These are phyloP conservation scores for Arxiozyma bovina DNA, from an alignment of 1,139 yeast species.

Conservation along the genomic window DNA sequence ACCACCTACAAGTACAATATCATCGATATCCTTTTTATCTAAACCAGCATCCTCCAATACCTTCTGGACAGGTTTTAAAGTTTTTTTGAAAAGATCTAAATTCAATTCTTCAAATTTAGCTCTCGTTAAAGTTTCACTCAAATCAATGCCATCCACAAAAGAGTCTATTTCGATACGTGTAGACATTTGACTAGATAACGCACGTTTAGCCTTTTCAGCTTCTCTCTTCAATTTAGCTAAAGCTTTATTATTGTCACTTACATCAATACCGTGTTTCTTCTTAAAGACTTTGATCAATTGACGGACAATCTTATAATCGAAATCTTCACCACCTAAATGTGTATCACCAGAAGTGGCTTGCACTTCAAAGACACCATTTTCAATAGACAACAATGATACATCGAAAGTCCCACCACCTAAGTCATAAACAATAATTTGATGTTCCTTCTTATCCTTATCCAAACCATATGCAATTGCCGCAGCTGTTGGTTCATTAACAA, in stretches of 20 bases:
- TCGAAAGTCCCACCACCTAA: constrained; percentile 97
- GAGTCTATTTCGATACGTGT: constrained; percentile 90
- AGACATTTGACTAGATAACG: constrained; percentile 71
- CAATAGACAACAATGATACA: constrained; percentile 79
- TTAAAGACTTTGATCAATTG: constrained; percentile 79
- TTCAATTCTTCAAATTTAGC: constrained; percentile 94
- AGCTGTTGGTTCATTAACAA: constrained; percentile 93
- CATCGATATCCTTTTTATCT: constrained; percentile 75
- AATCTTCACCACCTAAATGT: constrained; percentile 96
- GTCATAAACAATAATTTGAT: constrained; percentile 86
- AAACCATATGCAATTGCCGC: constrained; percentile 95
- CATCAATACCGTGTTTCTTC: constrained; percentile 78
- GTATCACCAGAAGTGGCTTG: constrained; percentile 94
- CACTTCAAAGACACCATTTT: constrained; percentile 92
- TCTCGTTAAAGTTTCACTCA: constrained; percentile 84
- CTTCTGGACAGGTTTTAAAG: constrained; percentile 88
- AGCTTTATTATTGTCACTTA: constrained; percentile 66
- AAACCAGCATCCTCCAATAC: constrained; percentile 85
- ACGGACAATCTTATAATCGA: constrained; percentile 80
- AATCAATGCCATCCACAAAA: constrained; percentile 90
- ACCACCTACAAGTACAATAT: constrained; percentile 93
- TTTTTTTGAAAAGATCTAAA: constrained; percentile 77
- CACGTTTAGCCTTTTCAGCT: constrained; percentile 94
- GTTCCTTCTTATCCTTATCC: constrained; percentile 80
- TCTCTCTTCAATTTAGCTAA: constrained; percentile 87